Percentiles rank a stretch among this genome's conserved stretches.
These are phyloP conservation scores for Clonostachys solani DNA, from an alignment of 2,329 filamentous ascomycete species.

Conservation along the genomic window DNA sequence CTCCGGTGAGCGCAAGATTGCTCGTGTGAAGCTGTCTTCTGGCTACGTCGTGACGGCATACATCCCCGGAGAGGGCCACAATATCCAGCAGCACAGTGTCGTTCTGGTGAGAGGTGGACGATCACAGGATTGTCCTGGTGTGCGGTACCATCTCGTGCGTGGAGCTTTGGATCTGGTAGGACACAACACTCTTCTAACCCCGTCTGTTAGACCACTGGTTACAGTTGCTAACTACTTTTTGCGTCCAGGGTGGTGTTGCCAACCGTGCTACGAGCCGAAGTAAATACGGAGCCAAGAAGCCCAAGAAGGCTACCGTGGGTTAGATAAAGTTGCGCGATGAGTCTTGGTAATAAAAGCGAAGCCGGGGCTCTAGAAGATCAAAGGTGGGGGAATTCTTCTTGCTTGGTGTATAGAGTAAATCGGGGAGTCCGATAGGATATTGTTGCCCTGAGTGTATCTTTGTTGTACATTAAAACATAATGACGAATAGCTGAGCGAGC, in stretches of 20 bases:
- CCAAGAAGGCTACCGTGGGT: slow-evolving; percentile 70
- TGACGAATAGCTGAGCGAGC: too few relatives aligned
- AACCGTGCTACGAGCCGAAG: slow-evolving; percentile 81
- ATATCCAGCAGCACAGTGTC: slow-evolving; percentile 97
- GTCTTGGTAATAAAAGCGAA: neutral
- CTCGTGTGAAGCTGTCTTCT: slow-evolving; percentile 82
- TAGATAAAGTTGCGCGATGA: slow-evolving; percentile 8
- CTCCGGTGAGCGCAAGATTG: slow-evolving; percentile 93
- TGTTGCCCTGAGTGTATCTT: neutral
- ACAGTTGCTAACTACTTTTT: slow-evolving; percentile 5
- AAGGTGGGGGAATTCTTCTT: too few relatives aligned
- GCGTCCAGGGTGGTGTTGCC: slow-evolving; percentile 75
- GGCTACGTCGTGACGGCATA: slow-evolving; percentile 88
- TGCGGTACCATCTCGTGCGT: slow-evolving; percentile 89
- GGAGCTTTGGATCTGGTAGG: slow-evolving; percentile 90
- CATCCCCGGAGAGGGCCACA: slow-evolving; percentile 96
- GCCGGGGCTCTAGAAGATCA: neutral
- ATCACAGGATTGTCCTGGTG: slow-evolving; percentile 96
- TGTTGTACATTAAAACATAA: neutral
- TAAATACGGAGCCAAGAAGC: slow-evolving; percentile 99
- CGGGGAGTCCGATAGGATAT: too few relatives aligned
- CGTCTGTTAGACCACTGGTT: too few relatives aligned
- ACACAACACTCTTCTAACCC: too few relatives aligned
- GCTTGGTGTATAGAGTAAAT: too few relatives aligned
- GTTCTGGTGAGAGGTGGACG: slow-evolving; percentile 92